phyloP scores from a whole-genome alignment of 2,329 filamentous ascomycete genomes.

The Dendryphion nanum region DNA sequence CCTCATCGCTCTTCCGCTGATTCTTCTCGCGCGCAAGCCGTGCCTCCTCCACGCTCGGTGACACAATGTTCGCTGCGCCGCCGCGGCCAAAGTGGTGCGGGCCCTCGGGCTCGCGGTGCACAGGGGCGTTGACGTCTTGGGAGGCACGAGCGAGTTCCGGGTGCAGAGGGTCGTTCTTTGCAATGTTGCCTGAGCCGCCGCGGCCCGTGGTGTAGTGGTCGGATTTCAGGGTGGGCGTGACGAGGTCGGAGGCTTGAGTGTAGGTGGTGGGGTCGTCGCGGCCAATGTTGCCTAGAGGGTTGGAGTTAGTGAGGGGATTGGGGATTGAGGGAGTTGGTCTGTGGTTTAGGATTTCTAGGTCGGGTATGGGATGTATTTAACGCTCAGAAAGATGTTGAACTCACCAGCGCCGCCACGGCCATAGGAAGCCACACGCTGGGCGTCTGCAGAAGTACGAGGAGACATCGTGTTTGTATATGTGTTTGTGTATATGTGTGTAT shows the following conservation, averaged over 20 bases:
- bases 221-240: slow-evolving; percentile 80
- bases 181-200: slow-evolving; percentile 87
- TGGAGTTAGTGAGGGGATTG: slow-evolving; percentile 8
- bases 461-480: slow-evolving; percentile 12
- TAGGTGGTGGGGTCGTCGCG: slow-evolving; percentile 35
- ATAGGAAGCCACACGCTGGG: slow-evolving; percentile 52
- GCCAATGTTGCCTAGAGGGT: slow-evolving; percentile 48
- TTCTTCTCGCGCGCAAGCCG: slow-evolving; percentile 27
- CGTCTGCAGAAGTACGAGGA: slow-evolving; percentile 15
- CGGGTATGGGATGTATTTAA: background rate
- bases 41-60: slow-evolving; percentile 46
- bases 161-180: slow-evolving; percentile 66
- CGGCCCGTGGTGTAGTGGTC: slow-evolving; percentile 86
- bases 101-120: slow-evolving; percentile 53
- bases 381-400: slow-evolving; percentile 11
- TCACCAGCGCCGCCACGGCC: slow-evolving; percentile 74
- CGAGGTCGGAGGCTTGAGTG: slow-evolving; percentile 58
- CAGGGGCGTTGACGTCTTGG: slow-evolving; percentile 72
- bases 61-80: slow-evolving; percentile 68
- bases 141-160: slow-evolving; percentile 69
- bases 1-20: slow-evolving; percentile 36
- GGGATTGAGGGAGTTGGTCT: background rate
- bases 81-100: slow-evolving; percentile 70
- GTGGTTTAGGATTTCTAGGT: background rate
- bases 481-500: too few relatives aligned